Evolutionary conservation across 2,329 filamentous ascomycete species (phyloP), one percentile per base, ranked within the genome.

Genomic region (Aspergillus oerlinghausenensis): DNA sequence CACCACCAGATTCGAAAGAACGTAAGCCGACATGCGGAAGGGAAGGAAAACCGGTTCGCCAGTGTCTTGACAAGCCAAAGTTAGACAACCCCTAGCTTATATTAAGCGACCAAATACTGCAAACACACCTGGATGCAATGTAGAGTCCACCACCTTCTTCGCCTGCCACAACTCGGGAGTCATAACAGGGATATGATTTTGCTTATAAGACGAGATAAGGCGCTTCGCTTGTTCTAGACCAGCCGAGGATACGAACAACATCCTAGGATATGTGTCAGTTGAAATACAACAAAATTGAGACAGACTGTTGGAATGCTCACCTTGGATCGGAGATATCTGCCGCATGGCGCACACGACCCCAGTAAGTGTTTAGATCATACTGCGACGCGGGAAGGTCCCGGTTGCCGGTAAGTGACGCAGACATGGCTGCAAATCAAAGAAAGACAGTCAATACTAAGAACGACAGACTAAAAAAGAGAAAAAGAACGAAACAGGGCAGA

Each of bases 81-180:
- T 55, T 32, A 51, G 38, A 40, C 21, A 2, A 17, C 9, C 49
- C 6, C 3, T 4, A 6, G 4, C 17, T 17, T 32, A n/a, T 21
- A 25, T 42, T 35, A 19, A 35, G 38, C 14, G 14, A 11, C 29
- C 26, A 28, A 4, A 49, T 7, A n/a, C 25, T n/a, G 10, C 11
- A 7, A 43, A 59, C 81, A 64, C 85, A 95, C 92, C 92, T 63
- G 94, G 94, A 73, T 99, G 94, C 63, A 99, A 78, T 14, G 94
- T 99, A 59, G 94, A 93, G 75, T 99, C 94, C 55, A 97, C 90
- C 63, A 96, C 86, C 82, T 97, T 97, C 84, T 99, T 99, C 48
- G 94, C 94, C 61, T 84, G 80, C 94, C 94, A 99, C 66, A 99
- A 78, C 67, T 96, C 90, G 1, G 90, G 88, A 19, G 88, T 96